Percentiles rank a stretch among this genome's conserved stretches.
These are phyloP conservation scores for Tilletia indica DNA, from an alignment of 1,284 basidiomycete species.

Conservation along the genomic window DNA sequence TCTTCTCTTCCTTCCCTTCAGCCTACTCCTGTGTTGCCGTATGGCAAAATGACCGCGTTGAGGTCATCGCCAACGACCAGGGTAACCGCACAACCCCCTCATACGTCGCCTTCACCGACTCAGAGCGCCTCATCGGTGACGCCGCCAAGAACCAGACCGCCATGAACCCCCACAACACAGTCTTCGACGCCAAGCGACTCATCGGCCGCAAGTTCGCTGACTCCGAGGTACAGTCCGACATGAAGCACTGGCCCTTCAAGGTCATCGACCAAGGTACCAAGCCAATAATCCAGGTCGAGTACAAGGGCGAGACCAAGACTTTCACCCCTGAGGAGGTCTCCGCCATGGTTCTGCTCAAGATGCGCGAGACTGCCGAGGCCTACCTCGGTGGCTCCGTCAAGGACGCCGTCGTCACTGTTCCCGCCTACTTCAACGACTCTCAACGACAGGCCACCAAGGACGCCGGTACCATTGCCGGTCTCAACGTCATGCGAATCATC, in stretches of 20 bases:
- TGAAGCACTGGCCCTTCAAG: slow-evolving; percentile 55
- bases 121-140: no score
- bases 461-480: slow-evolving; percentile 92
- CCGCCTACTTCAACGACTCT: slow-evolving; percentile 89
- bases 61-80: slow-evolving; percentile 93
- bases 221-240: slow-evolving; percentile 59
- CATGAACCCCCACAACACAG: slow-evolving; percentile 84
- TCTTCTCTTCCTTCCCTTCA: slow-evolving; percentile 61
- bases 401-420: slow-evolving; percentile 93
- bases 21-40: slow-evolving; percentile 74
- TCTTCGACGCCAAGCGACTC: slow-evolving; percentile 95
- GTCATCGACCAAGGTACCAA: slow-evolving; percentile 59
- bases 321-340: slow-evolving; percentile 77
- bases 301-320: slow-evolving; percentile 46
- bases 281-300: slow-evolving; percentile 52
- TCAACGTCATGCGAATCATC: slow-evolving; percentile 94
- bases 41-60: slow-evolving; percentile 68
- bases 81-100: slow-evolving; percentile 73
- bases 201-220: slow-evolving; percentile 66
- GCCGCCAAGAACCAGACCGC: slow-evolving; percentile 66
- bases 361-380: slow-evolving; percentile 99
- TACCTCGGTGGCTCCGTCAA: slow-evolving; percentile 95
- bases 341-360: slow-evolving; percentile 92
- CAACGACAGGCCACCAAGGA: slow-evolving; percentile 99
- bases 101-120: slow-evolving; percentile 60